Evolutionary conservation across 345 rosid genomes (phyloP).

Genomic region (Populus alba): DNA sequence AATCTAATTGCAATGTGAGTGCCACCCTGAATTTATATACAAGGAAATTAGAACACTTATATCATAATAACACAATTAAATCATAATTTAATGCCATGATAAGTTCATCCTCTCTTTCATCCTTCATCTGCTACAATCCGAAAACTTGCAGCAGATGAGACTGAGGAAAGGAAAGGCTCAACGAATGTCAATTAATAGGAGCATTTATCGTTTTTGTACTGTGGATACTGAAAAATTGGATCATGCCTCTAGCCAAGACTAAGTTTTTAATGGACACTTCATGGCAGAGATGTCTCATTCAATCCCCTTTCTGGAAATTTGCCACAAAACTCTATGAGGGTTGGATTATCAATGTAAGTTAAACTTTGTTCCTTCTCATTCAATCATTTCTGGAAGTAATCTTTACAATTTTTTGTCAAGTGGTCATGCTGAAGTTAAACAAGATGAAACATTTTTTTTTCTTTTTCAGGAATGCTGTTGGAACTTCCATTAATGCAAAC

Average conservation of each 20-base stretch:
- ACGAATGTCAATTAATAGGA: neutral
- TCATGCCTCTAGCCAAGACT: neutral
- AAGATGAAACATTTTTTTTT: constrained; percentile 8
- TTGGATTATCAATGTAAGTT: constrained; percentile 46
- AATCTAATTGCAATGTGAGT: constrained; percentile 45
- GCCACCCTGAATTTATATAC: neutral
- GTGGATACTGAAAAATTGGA: neutral
- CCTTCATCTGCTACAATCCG: neutral
- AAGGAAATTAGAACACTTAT: neutral
- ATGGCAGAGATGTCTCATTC: constrained; percentile 54
- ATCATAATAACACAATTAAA: neutral
- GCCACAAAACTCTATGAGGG: constrained; percentile 27
- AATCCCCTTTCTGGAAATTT: constrained; percentile 52
- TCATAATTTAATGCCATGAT: neutral
- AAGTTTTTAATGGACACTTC: neutral
- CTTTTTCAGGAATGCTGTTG: constrained; percentile 43
- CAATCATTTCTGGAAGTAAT: neutral
- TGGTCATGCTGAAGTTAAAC: constrained; percentile 3
- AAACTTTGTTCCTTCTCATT: neutral
- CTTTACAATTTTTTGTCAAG: neutral
- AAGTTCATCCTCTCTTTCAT: neutral
- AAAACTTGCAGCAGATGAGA: neutral
- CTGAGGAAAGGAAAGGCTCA: neutral
- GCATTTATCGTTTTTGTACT: neutral
- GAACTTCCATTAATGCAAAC: constrained; percentile 43